Base-by-base conservation (phyloP, 1,139 yeast genomes). In the Suhomyces bokatorum region DNA sequence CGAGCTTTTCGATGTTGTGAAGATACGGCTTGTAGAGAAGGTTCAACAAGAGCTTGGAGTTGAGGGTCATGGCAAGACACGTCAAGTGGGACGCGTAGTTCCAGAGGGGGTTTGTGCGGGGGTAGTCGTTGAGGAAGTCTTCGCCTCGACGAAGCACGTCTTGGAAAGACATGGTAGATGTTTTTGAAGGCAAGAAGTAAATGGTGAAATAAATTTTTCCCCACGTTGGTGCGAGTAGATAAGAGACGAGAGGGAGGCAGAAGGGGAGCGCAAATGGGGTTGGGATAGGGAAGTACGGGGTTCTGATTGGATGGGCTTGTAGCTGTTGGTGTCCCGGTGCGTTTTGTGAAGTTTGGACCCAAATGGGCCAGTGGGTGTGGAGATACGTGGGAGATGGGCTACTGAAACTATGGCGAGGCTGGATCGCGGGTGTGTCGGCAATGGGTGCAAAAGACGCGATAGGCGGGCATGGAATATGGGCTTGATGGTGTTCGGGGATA, bases 81-180 rank as follows among this genome's bases (percentile, higher is more conserved):
- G 95, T 85, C 15, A 83, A 75, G 48, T 83, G 84, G 11, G 95
- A 83, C 1, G 85, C 77, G 28, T 69, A 59, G 54, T 82, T 79
- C 96, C 96, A 89, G 51, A 77, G 58, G 29, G 63, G 57, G 2
- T 80, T 66, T 0, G 75, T 65, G 43, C 91, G 68, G 1, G 95
- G 90, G 53, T 85, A 83, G 13, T 75, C 73, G 3, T 60, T 45
- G 34, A 91, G 75, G 58, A 85, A 85, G 28, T 81, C 87, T 50
- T 85, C 87, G 7, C 97, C 98, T 46, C 95, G 70, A 49, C 75
- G 69, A 45, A 86, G 66, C 27, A 89, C 96, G 53, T 77, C 84
- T 43, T 79, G 81, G 53, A 83, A 81, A 1, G 96, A 85, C 96
- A 87, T 87, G 30, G 39, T 5, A 4, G 9, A 20, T 5, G 24